Percentiles rank a stretch among this genome's conserved stretches.
Conservation (phyloP, 1,139 yeast species). For the Scheffersomyces quercinus region DNA sequence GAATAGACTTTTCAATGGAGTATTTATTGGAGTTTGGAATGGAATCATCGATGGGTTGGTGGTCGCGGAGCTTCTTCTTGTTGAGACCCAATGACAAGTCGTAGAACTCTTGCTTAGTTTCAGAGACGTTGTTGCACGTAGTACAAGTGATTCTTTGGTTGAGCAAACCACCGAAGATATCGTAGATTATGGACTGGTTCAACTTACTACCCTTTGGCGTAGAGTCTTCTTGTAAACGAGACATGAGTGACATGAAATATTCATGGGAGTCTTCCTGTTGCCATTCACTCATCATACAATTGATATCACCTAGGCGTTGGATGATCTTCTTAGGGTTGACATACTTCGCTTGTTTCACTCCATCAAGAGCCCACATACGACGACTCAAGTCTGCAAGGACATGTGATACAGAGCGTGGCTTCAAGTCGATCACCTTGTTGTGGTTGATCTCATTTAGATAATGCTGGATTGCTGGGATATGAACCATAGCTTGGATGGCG, state of each 20-base stretch:
- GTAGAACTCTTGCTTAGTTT: constrained; percentile 90
- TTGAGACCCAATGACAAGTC: constrained; percentile 79
- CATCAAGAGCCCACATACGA: constrained; percentile 61
- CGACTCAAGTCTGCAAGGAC: constrained; percentile 71
- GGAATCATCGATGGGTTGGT: constrained; percentile 6
- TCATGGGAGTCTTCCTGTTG: constrained; percentile 98
- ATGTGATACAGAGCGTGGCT: constrained; percentile 63
- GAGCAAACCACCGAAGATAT: constrained; percentile 88
- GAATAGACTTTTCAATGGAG: constrained; percentile 71
- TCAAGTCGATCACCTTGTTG: constrained; percentile 51
- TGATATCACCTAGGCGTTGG: constrained; percentile 74
- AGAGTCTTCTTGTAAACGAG: constrained; percentile 86
- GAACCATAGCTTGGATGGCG: constrained; percentile 87
- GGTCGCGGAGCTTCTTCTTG: constrained; percentile 39
- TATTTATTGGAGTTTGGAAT: constrained; percentile 34
- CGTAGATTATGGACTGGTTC: constrained; percentile 81
- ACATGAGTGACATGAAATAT: constrained; percentile 87
- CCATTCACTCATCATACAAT: constrained; percentile 96
- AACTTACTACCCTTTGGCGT: constrained; percentile 86
- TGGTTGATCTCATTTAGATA: constrained; percentile 66
- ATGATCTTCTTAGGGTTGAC: constrained; percentile 77
- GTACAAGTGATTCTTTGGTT: constrained; percentile 84
- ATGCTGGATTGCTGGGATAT: constrained; percentile 87
- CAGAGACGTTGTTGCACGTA: constrained; percentile 77
- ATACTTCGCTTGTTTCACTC: constrained; percentile 37